A percentile compares a stretch with the other conserved stretches of the same genome.
Conservation (phyloP, 2,329 filamentous ascomycete species). For the Epicoccum nigrum region DNA sequence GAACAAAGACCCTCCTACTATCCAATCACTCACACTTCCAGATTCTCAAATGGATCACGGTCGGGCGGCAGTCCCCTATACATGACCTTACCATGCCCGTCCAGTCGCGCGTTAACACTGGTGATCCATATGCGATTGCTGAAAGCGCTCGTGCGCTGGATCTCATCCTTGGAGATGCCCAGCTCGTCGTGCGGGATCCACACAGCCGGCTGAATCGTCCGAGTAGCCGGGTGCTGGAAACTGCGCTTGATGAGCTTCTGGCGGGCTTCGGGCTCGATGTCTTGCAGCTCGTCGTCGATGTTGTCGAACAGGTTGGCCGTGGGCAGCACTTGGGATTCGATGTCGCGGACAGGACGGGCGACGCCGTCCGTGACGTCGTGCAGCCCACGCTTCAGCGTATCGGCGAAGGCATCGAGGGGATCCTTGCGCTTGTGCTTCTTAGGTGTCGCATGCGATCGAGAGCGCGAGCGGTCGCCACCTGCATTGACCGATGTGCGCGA, state of each 20-base stretch:
- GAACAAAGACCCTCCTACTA: neutral
- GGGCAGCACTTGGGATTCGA: slow-evolving; percentile 60
- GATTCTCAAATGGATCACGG: slow-evolving; percentile 56
- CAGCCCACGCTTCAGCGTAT: slow-evolving; percentile 35
- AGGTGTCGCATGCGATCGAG: slow-evolving; percentile 22
- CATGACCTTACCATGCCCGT: slow-evolving; percentile 80
- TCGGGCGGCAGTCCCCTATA: slow-evolving; percentile 87
- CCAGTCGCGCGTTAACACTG: slow-evolving; percentile 87
- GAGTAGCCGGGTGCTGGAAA: slow-evolving; percentile 87
- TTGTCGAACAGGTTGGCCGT: slow-evolving; percentile 84
- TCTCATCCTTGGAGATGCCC: slow-evolving; percentile 90
- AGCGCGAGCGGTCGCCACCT: slow-evolving; percentile 36
- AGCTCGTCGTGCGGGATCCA: slow-evolving; percentile 94
- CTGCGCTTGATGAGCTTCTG: slow-evolving; percentile 84
- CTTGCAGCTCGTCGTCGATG: slow-evolving; percentile 91
- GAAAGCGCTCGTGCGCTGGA: slow-evolving; percentile 75
- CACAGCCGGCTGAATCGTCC: slow-evolving; percentile 82
- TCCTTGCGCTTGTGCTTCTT: slow-evolving; percentile 33
- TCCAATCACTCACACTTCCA: slow-evolving; percentile 35
- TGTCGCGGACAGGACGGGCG: slow-evolving; percentile 41
- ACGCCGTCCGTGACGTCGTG: slow-evolving; percentile 41
- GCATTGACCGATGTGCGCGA: slow-evolving; percentile 35
- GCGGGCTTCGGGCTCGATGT: slow-evolving; percentile 86
- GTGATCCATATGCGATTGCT: slow-evolving; percentile 86
- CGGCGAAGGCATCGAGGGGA: slow-evolving; percentile 37